A percentile compares a stretch with the other conserved stretches of the same genome.
Conservation (phyloP, 305 asterid genomes). For the Lippia alba region DNA sequence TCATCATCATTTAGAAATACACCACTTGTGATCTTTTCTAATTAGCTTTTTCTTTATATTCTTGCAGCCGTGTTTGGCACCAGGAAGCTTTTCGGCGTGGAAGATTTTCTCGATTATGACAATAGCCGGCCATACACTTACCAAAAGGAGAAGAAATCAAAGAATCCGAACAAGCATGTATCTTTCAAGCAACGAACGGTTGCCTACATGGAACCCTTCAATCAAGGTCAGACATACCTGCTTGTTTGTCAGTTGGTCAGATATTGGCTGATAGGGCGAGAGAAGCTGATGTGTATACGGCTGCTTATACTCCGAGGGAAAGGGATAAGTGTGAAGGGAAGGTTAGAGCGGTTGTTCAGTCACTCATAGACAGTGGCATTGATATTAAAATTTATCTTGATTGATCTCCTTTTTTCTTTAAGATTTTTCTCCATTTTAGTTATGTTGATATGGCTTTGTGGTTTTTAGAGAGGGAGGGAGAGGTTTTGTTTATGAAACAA, state of each 20-base stretch:
- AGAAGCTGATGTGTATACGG: conserved; percentile 93
- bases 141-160: conserved; percentile 82
- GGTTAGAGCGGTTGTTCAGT: conserved; percentile 91
- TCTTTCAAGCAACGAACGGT: conserved; percentile 91
- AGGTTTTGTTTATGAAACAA: neutral
- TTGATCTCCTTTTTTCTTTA: conserved; percentile 34
- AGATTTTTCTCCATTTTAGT: conserved; percentile 1
- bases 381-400: conserved; percentile 88
- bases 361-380: conserved; percentile 90
- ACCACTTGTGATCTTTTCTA: too few relatives aligned
- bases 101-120: conserved; percentile 87
- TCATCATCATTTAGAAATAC: neutral
- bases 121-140: conserved; percentile 91
- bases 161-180: conserved; percentile 71
- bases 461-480: conserved; percentile 5
- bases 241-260: conserved; percentile 78
- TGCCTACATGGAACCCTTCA: conserved; percentile 90
- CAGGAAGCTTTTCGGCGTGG: conserved; percentile 97
- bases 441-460: neutral
- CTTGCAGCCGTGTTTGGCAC: conserved; percentile 62
- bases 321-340: conserved; percentile 95
- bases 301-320: conserved; percentile 87
- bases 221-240: conserved; percentile 91
- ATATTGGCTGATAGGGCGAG: conserved; percentile 84
- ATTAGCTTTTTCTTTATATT: conserved; percentile 4